These are phyloP conservation scores for Candida ipomoeae DNA, from an alignment of 805 yeast species.

Conservation along the genomic window DNA sequence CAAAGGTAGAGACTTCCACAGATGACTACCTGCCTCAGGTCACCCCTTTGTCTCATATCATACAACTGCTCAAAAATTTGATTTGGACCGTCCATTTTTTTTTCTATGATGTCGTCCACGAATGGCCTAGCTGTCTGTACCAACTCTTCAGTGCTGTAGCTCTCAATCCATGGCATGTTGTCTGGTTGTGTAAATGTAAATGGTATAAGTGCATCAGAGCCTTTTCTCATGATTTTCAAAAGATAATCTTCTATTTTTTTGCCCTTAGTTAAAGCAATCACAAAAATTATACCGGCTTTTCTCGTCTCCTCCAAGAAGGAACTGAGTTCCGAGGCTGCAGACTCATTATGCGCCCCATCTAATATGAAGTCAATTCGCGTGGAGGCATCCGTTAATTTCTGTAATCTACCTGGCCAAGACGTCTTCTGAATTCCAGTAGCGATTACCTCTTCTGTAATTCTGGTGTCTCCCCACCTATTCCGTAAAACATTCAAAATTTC, in stretches of 20 bases:
- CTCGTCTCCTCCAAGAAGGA: conserved; percentile 40
- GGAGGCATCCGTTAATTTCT: conserved; percentile 29
- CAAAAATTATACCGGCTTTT: conserved; percentile 44
- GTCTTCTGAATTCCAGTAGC: conserved; percentile 51
- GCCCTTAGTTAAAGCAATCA: conserved; percentile 74
- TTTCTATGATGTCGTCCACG: conserved; percentile 18
- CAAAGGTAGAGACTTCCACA: conserved; percentile 43
- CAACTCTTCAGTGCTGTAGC: conserved; percentile 39
- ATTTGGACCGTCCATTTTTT: neutral
- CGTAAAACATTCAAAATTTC: conserved; percentile 43
- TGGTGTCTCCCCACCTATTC: conserved; percentile 16
- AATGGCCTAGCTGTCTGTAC: conserved; percentile 19
- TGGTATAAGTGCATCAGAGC: conserved; percentile 54
- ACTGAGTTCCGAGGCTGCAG: conserved; percentile 73
- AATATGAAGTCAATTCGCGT: conserved; percentile 42
- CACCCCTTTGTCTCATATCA: conserved; percentile 18
- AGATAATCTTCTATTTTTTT: conserved; percentile 55
- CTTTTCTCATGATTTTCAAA: conserved; percentile 40
- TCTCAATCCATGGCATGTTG: conserved; percentile 90
- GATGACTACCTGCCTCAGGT: conserved; percentile 29
- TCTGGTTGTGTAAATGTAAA: conserved; percentile 68
- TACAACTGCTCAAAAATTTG: conserved; percentile 7
- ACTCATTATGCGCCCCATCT: conserved; percentile 92
- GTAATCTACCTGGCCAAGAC: conserved; percentile 87
- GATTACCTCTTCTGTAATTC: conserved; percentile 34